These are phyloP conservation scores for Coemansia sp. DNA, from an alignment of 192 early-diverging fungal genomes.

Conservation along the genomic window DNA sequence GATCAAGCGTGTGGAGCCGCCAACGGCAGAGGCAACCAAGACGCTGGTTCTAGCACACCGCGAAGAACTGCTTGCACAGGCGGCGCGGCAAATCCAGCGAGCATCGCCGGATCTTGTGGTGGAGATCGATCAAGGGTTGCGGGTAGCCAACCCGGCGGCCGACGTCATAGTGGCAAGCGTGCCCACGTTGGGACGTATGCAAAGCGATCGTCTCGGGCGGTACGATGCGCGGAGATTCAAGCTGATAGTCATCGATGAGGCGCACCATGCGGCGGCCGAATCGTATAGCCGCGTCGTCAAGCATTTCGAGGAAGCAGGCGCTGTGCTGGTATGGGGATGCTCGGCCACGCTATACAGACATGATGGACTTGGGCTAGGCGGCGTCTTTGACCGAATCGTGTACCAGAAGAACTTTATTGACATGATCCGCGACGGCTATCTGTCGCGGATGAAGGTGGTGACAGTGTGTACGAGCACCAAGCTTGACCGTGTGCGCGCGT, in stretches of 20 bases:
- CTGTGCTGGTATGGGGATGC: conserved; percentile 87
- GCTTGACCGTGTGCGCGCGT: conserved; percentile 51
- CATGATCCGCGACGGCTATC: conserved; percentile 85
- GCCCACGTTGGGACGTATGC: conserved; percentile 63
- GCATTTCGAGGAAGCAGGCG: conserved; percentile 62
- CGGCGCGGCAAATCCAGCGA: conserved; percentile 65
- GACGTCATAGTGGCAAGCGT: conserved; percentile 83
- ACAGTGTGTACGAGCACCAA: conserved; percentile 66
- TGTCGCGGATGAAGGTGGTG: conserved; percentile 66
- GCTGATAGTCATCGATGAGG: conserved; percentile 89
- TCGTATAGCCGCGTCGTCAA: conserved; percentile 73
- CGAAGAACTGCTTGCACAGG: conserved; percentile 85
- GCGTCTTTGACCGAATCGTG: conserved; percentile 77
- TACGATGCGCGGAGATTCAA: conserved; percentile 84
- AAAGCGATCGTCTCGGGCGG: conserved; percentile 57
- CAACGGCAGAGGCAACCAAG: conserved; percentile 68
- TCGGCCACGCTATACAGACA: conserved; percentile 87
- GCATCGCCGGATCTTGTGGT: conserved; percentile 64
- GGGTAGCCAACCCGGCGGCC: conserved; percentile 60
- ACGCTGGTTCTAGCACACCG: conserved; percentile 87
- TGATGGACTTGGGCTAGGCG: conserved; percentile 71
- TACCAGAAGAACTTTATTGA: conserved; percentile 73
- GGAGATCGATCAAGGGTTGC: conserved; percentile 67
- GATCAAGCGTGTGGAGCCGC: conserved; percentile 67
- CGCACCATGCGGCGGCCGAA: conserved; percentile 86